Evolutionary conservation across 2,329 filamentous ascomycete genomes (phyloP), one percentile per base, ranked within the genome.

Genomic region (Penicillium freii): DNA sequence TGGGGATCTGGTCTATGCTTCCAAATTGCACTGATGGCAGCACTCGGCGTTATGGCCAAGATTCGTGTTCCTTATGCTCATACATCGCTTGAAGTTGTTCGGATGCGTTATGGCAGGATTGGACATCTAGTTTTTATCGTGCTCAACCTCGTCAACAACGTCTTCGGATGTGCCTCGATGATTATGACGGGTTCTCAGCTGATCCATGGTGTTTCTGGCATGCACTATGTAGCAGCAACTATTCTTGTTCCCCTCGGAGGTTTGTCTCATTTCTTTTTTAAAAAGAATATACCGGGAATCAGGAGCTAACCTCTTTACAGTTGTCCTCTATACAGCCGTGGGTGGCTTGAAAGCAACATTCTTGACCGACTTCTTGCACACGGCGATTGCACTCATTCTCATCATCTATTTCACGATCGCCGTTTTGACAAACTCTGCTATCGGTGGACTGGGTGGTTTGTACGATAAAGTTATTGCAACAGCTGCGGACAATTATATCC

Each of bases 331-430:
- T 57, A 81, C 79, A 0, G 77, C 75, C 0, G 76, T 80, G 3
- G 79, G 79, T 7, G 79, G 79, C 4, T 63, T 81, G 5, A 81
- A 81, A 54, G 79, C 79, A 0, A 81, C 79, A 0, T 81, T 81
- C 54, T 60, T 81, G 7, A 81, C 79, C 0, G 79, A 81, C 57
- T 81, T 75, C 43, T 58, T 80, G 2, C 80, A 82, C 55, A 82
- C 80, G 0, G 71, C 75, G 0, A 73, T 82, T 47, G 77, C 77
- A 1, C 61, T 82, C 5, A 75, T 82, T 29, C 69, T 82, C 5
- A 72, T 82, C 21, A 77, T 81, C 19, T 81, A 77, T 60, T 81
- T 81, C 59, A 78, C 79, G 0, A 62, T 82, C 2, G 66, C 72
- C 0, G 73, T 81, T n/a, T 60, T 81, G 6, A 77, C 73, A 1